Conservation (phyloP, 257 asterid genomes). For the Penstemon davidsonii region DNA sequence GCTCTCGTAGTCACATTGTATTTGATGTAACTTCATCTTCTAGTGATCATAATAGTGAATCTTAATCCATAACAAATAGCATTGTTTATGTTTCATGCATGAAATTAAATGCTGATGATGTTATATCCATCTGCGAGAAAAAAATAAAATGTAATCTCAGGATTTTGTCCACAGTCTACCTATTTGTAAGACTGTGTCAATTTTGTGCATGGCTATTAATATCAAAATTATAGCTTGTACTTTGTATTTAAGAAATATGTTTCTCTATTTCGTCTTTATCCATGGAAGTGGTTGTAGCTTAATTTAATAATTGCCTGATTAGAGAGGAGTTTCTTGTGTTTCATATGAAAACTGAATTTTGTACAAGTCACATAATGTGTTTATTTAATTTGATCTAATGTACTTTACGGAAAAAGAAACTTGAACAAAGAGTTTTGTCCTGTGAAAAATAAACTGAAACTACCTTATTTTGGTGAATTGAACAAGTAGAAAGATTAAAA, state of each 20-base stretch:
- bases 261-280: not conserved
- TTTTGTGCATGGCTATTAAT: not conserved
- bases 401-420: not conserved
- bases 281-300: not conserved
- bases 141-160: no score
- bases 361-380: not conserved
- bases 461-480: not conserved
- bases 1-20: not conserved
- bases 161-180: not conserved
- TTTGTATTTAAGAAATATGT: not conserved
- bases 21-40: constrained; percentile 10
- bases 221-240: not conserved
- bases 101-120: constrained; percentile 2
- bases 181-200: not conserved
- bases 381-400: not conserved
- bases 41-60: constrained; percentile 4
- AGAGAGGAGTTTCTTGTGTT: constrained; percentile 4
- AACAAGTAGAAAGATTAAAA: no score
- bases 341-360: not conserved
- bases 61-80: not conserved
- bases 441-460: not conserved
- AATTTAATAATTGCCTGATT: not conserved
- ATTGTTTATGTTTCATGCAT: constrained; percentile 12
- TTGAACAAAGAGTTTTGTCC: not conserved
- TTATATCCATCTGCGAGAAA: not conserved